Percentiles rank a stretch among this genome's conserved stretches.
Evolutionary conservation across 805 yeast genomes (phyloP).

Genomic region (Kodamaea restingae): DNA sequence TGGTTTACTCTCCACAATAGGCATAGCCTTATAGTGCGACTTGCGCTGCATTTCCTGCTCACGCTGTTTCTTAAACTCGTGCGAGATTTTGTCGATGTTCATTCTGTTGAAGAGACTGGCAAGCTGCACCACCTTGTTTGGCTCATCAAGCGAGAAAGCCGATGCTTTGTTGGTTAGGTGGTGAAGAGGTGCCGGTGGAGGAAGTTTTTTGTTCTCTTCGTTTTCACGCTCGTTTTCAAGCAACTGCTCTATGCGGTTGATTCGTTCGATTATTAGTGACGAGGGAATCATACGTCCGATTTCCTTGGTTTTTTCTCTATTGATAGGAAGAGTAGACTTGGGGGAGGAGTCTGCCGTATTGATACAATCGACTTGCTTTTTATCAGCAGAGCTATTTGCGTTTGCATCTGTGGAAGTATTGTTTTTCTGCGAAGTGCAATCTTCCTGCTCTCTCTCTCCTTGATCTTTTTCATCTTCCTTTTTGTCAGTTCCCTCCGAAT

Average conservation of each 20-base stretch:
- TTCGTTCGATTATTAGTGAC: constrained; percentile 18
- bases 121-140: constrained; percentile 52
- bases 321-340: constrained; percentile 5
- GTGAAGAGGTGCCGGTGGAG: constrained; percentile 15
- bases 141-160: constrained; percentile 8
- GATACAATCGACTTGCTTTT: too few species aligned
- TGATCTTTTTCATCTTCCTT: too few species aligned
- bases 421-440: too few species aligned
- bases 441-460: too few species aligned
- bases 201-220: constrained; percentile 8
- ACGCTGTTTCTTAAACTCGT: constrained; percentile 84
- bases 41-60: constrained; percentile 66
- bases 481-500: too few species aligned
- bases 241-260: constrained; percentile 14
- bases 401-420: too few species aligned
- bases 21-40: constrained; percentile 61
- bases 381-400: too few species aligned
- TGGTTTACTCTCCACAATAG: constrained; percentile 73
- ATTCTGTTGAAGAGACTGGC: constrained; percentile 68
- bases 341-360: too few species aligned
- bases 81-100: constrained; percentile 75
- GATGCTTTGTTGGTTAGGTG: constrained; percentile 12
- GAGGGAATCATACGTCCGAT: constrained; percentile 17
- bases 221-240: constrained; percentile 13
- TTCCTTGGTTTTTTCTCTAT: constrained; percentile 11